Conservation (phyloP, 139 green algal genomes). For the Tetradesmus lagerheimii region DNA sequence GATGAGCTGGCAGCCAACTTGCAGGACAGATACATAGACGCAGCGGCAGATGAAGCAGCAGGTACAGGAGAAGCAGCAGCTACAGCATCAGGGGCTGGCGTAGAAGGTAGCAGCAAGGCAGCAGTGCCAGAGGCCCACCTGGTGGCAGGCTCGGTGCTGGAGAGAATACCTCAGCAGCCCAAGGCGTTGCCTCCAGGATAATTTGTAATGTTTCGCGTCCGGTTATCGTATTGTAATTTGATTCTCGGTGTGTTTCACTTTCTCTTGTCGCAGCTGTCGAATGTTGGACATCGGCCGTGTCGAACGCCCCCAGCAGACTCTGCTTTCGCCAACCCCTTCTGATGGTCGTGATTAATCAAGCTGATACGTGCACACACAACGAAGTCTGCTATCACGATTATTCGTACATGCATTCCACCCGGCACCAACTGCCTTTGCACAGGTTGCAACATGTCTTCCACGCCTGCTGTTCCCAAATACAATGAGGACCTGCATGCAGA, state of each 20-base stretch:
- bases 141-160: neutral
- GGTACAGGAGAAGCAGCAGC: neutral
- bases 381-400: no score
- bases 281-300: neutral
- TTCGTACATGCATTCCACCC: no score
- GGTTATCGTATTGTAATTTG: neutral
- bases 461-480: conserved; percentile 48
- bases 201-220: no score
- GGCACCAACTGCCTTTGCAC: neutral
- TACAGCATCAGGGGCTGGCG: neutral
- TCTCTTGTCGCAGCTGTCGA: neutral
- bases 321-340: neutral
- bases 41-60: neutral
- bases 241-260: neutral
- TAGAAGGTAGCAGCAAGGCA: neutral
- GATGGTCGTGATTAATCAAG: no score
- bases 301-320: neutral
- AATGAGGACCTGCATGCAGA: conserved; percentile 64
- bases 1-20: conserved; percentile 25
- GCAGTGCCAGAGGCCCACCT: neutral
- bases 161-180: neutral
- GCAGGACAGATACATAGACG: conserved; percentile 41
- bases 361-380: no score
- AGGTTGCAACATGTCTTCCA: conserved; percentile 19
- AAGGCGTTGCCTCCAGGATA: neutral